Evolutionary conservation across 139 green algal genomes (phyloP).

Genomic region (Chlorella sorokiniana): DNA sequence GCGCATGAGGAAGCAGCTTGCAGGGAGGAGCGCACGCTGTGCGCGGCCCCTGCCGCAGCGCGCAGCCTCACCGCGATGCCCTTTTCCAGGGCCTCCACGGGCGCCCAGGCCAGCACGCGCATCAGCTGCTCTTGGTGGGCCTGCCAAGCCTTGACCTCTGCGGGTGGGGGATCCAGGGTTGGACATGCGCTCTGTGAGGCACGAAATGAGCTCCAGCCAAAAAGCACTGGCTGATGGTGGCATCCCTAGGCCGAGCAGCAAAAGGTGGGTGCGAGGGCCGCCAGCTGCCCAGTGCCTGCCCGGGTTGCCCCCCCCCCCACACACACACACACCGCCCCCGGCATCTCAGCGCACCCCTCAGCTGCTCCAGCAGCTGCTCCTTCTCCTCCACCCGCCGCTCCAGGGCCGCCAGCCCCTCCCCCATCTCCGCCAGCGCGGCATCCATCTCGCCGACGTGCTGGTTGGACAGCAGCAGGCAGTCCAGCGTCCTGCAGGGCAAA

Average conservation of each 20-base stretch:
- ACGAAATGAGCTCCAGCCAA: neutral
- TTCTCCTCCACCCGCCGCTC: neutral
- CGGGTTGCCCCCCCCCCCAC: too few relatives aligned
- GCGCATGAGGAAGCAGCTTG: too few relatives aligned
- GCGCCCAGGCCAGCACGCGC: neutral
- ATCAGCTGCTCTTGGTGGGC: neutral
- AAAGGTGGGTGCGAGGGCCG: too few relatives aligned
- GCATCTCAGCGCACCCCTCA: slow-evolving; percentile 5
- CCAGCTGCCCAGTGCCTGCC: too few relatives aligned
- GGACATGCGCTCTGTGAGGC: neutral
- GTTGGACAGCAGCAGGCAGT: neutral
- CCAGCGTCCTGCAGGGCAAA: slow-evolving; percentile 4
- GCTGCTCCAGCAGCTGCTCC: slow-evolving; percentile 4
- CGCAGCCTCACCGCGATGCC: neutral
- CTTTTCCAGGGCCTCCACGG: neutral
- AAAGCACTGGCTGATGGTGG: too few relatives aligned
- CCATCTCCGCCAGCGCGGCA: neutral
- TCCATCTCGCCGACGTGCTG: neutral
- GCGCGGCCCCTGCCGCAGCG: neutral
- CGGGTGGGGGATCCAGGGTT: neutral
- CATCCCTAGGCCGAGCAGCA: too few relatives aligned
- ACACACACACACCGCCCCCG: too few relatives aligned
- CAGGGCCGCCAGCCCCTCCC: neutral
- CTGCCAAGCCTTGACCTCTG: slow-evolving; percentile 11
- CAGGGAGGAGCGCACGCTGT: too few relatives aligned